A percentile compares a stretch with the other conserved stretches of the same genome.
These are phyloP conservation scores for Claviceps fusiformis DNA, from an alignment of 2,329 filamentous ascomycete species.

Conservation along the genomic window DNA sequence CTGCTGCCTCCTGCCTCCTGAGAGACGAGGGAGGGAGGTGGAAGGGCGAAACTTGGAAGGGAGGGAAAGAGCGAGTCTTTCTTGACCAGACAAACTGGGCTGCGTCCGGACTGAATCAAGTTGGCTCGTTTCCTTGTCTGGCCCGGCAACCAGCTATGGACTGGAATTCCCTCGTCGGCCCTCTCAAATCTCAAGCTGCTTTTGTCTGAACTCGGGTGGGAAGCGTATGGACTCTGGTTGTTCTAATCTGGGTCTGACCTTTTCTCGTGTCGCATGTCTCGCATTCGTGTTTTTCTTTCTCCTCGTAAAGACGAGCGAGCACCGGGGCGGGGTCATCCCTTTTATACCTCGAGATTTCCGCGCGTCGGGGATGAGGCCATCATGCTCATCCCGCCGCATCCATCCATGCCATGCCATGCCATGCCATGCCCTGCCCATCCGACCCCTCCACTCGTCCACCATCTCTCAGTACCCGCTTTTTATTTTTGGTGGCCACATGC, in stretches of 20 bases:
- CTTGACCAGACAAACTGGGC: not conserved
- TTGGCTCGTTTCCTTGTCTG: conserved; percentile 3
- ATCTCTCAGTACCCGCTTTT: not conserved
- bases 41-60: not conserved
- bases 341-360: conserved; percentile 4
- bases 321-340: conserved; percentile 1
- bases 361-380: conserved; percentile 1
- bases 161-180: not conserved
- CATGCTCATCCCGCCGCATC: not conserved
- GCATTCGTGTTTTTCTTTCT: not conserved
- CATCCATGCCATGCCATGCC: not conserved
- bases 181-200: too few species aligned
- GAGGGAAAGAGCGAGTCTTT: not conserved
- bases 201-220: not conserved
- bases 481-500: not conserved
- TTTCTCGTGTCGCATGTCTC: not conserved
- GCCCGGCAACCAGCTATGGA: conserved; percentile 3
- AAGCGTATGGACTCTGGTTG: not conserved
- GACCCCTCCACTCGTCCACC: not conserved
- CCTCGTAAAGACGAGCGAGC: not conserved
- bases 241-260: not conserved
- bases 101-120: conserved; percentile 1
- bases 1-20: not conserved
- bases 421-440: too few species aligned
- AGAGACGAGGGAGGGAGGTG: not conserved